phyloP scores from a whole-genome alignment of 371 early-diverging fungal species.

The Nematocida ironsii region DNA sequence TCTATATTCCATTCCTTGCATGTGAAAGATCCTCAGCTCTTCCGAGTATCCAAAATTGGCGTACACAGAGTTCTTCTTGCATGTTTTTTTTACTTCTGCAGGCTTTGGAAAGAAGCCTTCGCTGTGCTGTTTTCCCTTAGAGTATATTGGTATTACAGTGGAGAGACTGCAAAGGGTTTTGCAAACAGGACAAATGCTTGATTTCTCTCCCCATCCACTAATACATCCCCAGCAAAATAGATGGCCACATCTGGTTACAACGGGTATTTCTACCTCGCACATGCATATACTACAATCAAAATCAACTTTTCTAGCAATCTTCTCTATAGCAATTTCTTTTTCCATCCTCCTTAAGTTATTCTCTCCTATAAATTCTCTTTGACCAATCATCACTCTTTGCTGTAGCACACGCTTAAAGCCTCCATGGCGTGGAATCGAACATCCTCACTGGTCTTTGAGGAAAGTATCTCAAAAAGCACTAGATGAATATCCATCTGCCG shows the following conservation, averaged over 20 bases:
- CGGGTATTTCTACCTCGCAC: slow-evolving; percentile 57
- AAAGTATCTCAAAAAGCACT: slow-evolving; percentile 60
- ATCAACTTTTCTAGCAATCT: slow-evolving; percentile 30
- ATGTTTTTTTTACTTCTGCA: neutral
- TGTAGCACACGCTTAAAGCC: slow-evolving; percentile 65
- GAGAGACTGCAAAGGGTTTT: slow-evolving; percentile 48
- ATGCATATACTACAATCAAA: slow-evolving; percentile 64
- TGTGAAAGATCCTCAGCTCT: slow-evolving; percentile 37
- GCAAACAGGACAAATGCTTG: slow-evolving; percentile 61
- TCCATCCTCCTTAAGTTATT: slow-evolving; percentile 46
- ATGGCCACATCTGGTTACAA: slow-evolving; percentile 62
- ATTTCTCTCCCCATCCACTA: slow-evolving; percentile 54
- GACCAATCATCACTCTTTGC: slow-evolving; percentile 58
- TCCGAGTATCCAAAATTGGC: slow-evolving; percentile 18
- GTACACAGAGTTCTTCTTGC: neutral
- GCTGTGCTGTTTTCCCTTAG: slow-evolving; percentile 23
- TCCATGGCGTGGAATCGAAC: slow-evolving; percentile 68
- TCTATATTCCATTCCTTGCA: slow-evolving; percentile 53
- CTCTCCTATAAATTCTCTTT: slow-evolving; percentile 13
- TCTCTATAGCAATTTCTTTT: slow-evolving; percentile 22
- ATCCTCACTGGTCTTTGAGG: slow-evolving; percentile 63
- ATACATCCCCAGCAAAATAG: slow-evolving; percentile 65
- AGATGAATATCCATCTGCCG: slow-evolving; percentile 63
- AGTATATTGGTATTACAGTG: slow-evolving; percentile 59
- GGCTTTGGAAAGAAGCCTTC: slow-evolving; percentile 15